These are phyloP conservation scores for Thermochaetoides dissita DNA, from an alignment of 2,329 filamentous ascomycete genomes.

Conservation along the genomic window DNA sequence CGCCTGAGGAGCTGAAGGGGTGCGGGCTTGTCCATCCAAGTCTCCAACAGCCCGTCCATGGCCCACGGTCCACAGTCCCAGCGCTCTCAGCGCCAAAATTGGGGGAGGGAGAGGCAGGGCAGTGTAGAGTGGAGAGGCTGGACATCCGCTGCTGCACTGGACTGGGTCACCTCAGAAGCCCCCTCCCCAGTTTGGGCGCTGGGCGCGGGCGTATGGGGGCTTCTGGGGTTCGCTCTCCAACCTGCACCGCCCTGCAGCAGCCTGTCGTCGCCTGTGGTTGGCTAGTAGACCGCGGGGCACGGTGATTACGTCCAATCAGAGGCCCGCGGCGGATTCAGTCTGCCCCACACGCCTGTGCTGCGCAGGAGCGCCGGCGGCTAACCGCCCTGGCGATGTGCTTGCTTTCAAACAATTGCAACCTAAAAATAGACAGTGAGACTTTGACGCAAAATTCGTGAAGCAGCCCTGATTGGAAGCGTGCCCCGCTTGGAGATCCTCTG, in stretches of 20 bases:
- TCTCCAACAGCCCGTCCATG: too few species aligned
- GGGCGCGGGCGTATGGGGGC: too few species aligned
- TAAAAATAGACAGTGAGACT: constrained; percentile 15
- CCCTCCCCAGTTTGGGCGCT: too few species aligned
- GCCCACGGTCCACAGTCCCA: too few species aligned
- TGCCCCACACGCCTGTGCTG: constrained; percentile 3
- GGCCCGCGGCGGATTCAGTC: background rate
- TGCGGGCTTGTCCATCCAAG: background rate
- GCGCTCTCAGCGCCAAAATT: background rate
- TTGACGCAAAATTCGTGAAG: background rate
- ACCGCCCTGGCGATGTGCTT: constrained; percentile 13
- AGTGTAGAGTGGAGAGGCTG: constrained; percentile 1
- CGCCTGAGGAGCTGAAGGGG: constrained; percentile 5
- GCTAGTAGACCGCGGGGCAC: constrained; percentile 10
- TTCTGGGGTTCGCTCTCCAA: too few species aligned
- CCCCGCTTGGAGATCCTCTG: background rate
- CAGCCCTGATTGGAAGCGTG: constrained; percentile 5
- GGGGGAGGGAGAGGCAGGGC: constrained; percentile 2
- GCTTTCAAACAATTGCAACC: constrained; percentile 15
- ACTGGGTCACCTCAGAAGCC: background rate
- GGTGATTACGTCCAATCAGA: constrained; percentile 6
- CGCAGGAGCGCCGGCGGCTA: constrained; percentile 14
- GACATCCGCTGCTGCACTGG: background rate
- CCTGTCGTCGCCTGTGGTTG: constrained; percentile 1
- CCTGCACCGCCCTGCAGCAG: too few species aligned